phyloP scores from a whole-genome alignment of 345 rosid genomes.

The Eucalyptus tenuipes region DNA sequence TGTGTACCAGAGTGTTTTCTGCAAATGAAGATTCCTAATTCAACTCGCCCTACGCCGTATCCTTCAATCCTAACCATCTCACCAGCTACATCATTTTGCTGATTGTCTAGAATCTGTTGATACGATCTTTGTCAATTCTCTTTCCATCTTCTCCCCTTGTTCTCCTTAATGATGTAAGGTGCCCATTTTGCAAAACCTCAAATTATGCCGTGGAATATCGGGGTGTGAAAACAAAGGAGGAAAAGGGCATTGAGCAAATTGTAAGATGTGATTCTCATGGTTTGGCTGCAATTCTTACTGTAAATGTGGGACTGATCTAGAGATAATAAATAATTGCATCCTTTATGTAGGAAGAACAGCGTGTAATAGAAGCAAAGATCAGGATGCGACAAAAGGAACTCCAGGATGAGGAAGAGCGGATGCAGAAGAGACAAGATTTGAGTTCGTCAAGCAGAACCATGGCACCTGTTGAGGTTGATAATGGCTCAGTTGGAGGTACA shows the following conservation, averaged over 20 bases:
- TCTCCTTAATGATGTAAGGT: constrained; percentile 57
- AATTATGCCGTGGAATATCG: constrained; percentile 96
- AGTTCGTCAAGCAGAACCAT: constrained; percentile 47
- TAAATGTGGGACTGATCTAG: background rate
- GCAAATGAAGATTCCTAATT: constrained; percentile 97
- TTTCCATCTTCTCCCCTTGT: background rate
- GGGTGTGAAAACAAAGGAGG: constrained; percentile 91
- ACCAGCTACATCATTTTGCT: background rate
- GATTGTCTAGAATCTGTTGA: background rate
- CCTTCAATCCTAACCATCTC: constrained; percentile 19
- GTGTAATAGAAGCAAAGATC: constrained; percentile 92
- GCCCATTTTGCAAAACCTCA: constrained; percentile 95
- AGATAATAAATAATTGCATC: background rate
- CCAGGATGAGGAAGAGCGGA: constrained; percentile 79
- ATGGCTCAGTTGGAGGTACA: constrained; percentile 49
- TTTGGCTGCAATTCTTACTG: background rate
- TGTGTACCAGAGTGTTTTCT: constrained; percentile 82
- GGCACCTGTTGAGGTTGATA: constrained; percentile 40
- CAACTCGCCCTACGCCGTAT: constrained; percentile 96
- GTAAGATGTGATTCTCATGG: constrained; percentile 30
- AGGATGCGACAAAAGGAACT: constrained; percentile 82
- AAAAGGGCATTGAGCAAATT: constrained; percentile 90
- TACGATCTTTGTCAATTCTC: background rate
- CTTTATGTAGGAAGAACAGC: constrained; percentile 73
- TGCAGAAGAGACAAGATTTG: constrained; percentile 62